These are phyloP conservation scores for Geotrichum australiense DNA, from an alignment of 1,139 yeast genomes.

Conservation along the genomic window DNA sequence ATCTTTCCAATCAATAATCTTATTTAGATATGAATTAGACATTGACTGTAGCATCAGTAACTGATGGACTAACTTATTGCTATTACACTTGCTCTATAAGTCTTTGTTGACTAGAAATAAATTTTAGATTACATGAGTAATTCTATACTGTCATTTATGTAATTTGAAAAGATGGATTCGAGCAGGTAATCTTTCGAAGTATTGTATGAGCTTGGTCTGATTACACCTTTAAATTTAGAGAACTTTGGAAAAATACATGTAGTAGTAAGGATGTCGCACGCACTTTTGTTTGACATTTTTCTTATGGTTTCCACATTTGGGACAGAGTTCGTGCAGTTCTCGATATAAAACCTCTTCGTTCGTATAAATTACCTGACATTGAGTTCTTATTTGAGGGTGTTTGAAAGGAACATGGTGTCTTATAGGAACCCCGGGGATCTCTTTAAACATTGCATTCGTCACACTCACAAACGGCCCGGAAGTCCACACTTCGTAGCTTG, in stretches of 20 bases:
- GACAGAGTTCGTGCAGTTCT: background rate
- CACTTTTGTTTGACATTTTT: background rate
- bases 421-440: background rate
- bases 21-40: no score
- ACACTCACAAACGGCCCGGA: background rate
- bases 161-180: no score
- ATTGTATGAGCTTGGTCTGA: no score
- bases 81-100: no score
- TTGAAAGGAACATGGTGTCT: constrained; percentile 1
- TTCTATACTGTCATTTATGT: no score
- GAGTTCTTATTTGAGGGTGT: constrained; percentile 2
- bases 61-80: no score
- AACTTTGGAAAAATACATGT: constrained; percentile 1
- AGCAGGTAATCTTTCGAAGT: no score
- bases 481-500: background rate
- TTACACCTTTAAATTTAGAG: no score
- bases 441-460: background rate
- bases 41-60: no score
- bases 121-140: no score
- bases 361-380: constrained; percentile 1
- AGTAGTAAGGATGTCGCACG: background rate
- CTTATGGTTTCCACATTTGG: constrained; percentile 4
- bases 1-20: no score
- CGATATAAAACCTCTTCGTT: background rate
- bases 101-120: no score